Conservation (phyloP, 768 basidiomycete genomes). For the Boletus coccyginus region DNA sequence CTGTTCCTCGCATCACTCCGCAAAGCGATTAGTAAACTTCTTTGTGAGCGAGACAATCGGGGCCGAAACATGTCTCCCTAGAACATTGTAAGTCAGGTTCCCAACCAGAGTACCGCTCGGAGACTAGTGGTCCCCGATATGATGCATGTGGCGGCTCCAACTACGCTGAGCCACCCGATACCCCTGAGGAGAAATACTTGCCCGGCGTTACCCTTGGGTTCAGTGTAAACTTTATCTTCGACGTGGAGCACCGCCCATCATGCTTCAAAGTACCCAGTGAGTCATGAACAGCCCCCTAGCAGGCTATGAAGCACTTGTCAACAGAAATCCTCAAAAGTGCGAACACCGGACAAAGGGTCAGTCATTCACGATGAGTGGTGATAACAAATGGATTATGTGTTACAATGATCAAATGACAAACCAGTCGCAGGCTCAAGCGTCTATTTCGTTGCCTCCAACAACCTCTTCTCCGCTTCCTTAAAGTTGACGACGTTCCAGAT, state of each 20-base stretch:
- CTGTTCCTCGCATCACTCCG: not conserved
- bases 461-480: constrained; percentile 77
- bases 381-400: not conserved
- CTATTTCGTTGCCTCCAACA: constrained; percentile 37
- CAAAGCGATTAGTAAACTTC: not conserved
- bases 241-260: not conserved
- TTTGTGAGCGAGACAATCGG: not conserved
- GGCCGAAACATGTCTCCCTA: not conserved
- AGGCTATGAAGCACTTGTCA: not conserved
- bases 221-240: not conserved
- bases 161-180: not conserved
- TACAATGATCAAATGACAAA: constrained; percentile 9
- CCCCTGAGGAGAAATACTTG: not conserved
- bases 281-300: not conserved
- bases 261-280: not conserved
- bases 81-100: not conserved
- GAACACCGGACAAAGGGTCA: not conserved
- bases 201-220: not conserved
- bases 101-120: not conserved
- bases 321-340: not conserved
- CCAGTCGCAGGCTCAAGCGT: not conserved
- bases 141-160: not conserved
- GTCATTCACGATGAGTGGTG: not conserved
- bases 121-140: not conserved
- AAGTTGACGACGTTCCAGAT: constrained; percentile 98